Evolutionary conservation across 768 basidiomycete genomes (phyloP), one percentile per base, ranked within the genome.

Genomic region (Russula olivacea): DNA sequence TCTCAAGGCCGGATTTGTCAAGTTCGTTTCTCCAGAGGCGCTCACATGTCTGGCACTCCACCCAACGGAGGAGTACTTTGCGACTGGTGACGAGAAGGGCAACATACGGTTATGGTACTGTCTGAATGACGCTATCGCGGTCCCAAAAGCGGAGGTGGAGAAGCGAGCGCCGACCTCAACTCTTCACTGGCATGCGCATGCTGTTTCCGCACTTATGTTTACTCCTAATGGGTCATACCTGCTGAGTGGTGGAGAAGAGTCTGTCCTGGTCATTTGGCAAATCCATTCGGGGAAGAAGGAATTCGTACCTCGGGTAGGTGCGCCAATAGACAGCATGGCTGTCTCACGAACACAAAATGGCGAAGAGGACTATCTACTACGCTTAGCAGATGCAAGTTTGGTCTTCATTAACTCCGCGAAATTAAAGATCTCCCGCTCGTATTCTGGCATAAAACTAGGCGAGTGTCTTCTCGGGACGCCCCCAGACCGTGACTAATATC

Each of bases 251-350:
- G 97, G 97, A 50, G 93, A 97, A 73, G 97, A 98, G 73, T 83
- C 89, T 36, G 96, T 98, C 11, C 75, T 99, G n/a, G 95, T 98
- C 43, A 88, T 96, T 62, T 99, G 97, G 97, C 93, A 97, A 71
- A 73, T 99, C 47, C 87, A 92, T 66, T 85, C 88, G 0, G 90
- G 91, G 5, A 90, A 86, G 73, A 88, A 86, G 71, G 94, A 97
- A 72, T 98, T 92, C 71, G 83, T 98, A 2, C 94, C 97, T 36
- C 85, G 97, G 55, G 79, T 98, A 12, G 95, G 96, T 19, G 87
- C 93, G 3, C 86, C 93, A 5, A 90, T 98, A 58, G 81, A 80
- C 69, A 85, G 83, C 40, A 78, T 95, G 38, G 80, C 85, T 4
- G 76, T 89, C 48, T 80, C 79, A 8, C 82, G 77, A 57, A 71